Percentiles rank a stretch among this genome's conserved stretches.
These are phyloP conservation scores for Sporothrix sp. DNA, from an alignment of 2,329 filamentous ascomycete genomes.

Conservation along the genomic window DNA sequence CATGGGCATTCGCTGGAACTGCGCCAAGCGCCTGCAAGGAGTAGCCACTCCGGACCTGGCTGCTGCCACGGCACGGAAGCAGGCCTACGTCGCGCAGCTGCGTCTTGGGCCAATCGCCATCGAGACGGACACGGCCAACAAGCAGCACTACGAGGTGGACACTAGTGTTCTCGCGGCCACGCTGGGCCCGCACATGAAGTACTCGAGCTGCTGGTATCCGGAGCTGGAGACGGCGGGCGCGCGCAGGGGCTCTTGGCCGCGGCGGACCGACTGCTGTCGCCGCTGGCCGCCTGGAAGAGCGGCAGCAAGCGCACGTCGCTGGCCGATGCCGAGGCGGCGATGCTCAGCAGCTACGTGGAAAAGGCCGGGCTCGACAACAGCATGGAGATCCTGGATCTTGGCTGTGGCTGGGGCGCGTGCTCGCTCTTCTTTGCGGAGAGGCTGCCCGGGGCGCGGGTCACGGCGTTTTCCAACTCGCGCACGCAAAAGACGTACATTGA, in stretches of 20 bases:
- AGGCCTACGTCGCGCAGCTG: conserved; percentile 52
- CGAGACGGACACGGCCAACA: conserved; percentile 54
- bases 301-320: conserved; percentile 45
- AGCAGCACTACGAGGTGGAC: conserved; percentile 64
- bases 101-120: conserved; percentile 56
- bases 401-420: conserved; percentile 60
- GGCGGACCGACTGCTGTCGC: background rate
- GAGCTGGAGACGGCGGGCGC: conserved; percentile 5
- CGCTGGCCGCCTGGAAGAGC: background rate
- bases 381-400: conserved; percentile 52
- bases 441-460: conserved; percentile 51
- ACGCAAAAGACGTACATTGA: conserved; percentile 62
- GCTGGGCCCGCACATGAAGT: conserved; percentile 63
- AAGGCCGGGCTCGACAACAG: conserved; percentile 50
- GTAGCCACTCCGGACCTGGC: conserved; percentile 31
- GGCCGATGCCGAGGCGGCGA: conserved; percentile 55
- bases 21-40: conserved; percentile 47
- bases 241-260: background rate
- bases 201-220: conserved; percentile 57
- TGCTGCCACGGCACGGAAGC: conserved; percentile 36
- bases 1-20: conserved; percentile 55
- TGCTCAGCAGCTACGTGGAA: conserved; percentile 54
- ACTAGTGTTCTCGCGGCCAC: conserved; percentile 52
- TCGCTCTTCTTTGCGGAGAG: conserved; percentile 56
- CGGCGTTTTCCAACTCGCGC: conserved; percentile 59